Evolutionary conservation across 2,329 filamentous ascomycete genomes (phyloP), one percentile per base, ranked within the genome.

Genomic region (Dactylonectria estremocensis): DNA sequence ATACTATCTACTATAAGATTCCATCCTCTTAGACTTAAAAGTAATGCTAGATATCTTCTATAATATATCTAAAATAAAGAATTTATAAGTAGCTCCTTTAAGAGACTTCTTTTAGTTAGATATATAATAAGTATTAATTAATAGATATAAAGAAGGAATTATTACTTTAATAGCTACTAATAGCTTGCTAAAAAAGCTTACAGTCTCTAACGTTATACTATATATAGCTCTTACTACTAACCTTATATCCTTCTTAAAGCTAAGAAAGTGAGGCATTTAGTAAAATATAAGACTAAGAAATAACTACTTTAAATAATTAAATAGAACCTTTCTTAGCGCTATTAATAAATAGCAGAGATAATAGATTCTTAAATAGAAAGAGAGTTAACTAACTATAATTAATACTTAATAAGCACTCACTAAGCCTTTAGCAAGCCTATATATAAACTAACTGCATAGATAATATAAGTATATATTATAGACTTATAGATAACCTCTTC

Each of bases 371-470:
- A n/a, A 43, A 43, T 7, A 8, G 8, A 8, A 6, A 7, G n/a
- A 8, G 7, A 5, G 16, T 7, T n/a, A 18, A 16, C 3, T 5
- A 2, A 28, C 7, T 16, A n/a, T 16, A n/a, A 6, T 7, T 2
- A 43, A 7, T 43, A 43, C 40, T 43, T 18, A 16, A 7, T 18
- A n/a, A 43, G 6, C 2, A 16, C n/a, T n/a, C 5, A 16, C 16
- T 18, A 16, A 5, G 3, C 8, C 8, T 7, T n/a, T 18, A 16
- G 2, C 5, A 16, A 1, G 3, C 4, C 6, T n/a, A 1, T 7
- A 5, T 2, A 5, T 1, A 5, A 28, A 28, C 7, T 28, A 28
- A 28, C 2, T 28, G 1, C 7, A 28, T 1, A 28, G 7, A 7
- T 5, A 7, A 28, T 28, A 18, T 2, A 43, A 0, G n/a, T 8